Evolutionary conservation across 371 early-diverging fungal genomes (phyloP), one percentile per base, ranked within the genome.

Genomic region (Rhizomucor miehei): DNA sequence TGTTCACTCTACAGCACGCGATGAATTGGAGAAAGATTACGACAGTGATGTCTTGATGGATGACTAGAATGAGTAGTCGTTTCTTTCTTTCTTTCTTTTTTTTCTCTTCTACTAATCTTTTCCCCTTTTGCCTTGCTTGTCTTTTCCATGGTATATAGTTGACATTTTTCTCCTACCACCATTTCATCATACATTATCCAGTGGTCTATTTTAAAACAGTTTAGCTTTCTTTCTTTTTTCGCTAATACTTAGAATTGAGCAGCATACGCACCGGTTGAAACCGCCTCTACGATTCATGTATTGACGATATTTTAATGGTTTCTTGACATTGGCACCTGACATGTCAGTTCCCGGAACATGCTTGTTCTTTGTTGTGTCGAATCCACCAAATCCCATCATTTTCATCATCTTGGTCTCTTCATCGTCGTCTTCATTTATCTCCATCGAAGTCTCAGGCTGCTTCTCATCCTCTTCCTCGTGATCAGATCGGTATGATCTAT

Each of bases 261-360:
- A 5, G 23, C 14, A 19, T 44, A 21, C 14, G 56, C 68, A 69
- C 74, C 78, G 67, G 59, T 95, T 95, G 66, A 94, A 94, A n/a
- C 95, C 95, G 37, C 94, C 91, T 41, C 88, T 80, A 40, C 96
- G 77, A 67, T 96, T 96, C 97, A 96, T 96, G 70, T 93, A 96
- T 68, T 96, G 97, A 13, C 95, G 82, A 67, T 93, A 94, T 53
- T 87, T 87, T 25, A 94, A 77, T 52, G 86, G 81, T 56, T 90
- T 89, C 52, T 81, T 83, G 43, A 92, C 79, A 52, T 83, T 84
- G 2, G 84, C 87, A 3, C 72, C 85, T n/a, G 87, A 81, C 3
- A 79, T 72, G 61, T 87, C 82, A 34, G 82, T 75, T 20, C 87
- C 89, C 2, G 80, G 60, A 0, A 91, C 89, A 25, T 86, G 76